These are phyloP conservation scores for Ilyonectria destructans DNA, from an alignment of 2,329 filamentous ascomycete genomes.

Conservation along the genomic window DNA sequence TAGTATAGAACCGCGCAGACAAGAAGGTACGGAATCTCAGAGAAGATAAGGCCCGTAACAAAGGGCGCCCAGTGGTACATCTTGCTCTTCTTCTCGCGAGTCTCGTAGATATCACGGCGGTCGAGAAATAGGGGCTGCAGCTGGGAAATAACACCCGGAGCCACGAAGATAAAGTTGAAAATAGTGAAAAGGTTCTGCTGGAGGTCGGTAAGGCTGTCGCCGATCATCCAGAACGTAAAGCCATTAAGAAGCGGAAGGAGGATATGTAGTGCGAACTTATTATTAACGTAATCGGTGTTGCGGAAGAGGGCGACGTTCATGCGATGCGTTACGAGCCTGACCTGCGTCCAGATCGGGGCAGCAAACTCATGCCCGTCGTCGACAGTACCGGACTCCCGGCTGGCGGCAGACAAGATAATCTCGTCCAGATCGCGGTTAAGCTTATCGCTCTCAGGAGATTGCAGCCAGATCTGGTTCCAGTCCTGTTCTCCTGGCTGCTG, in stretches of 20 bases:
- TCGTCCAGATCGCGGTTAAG: slow-evolving; percentile 75
- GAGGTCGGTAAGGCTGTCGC: slow-evolving; percentile 35
- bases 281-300: slow-evolving; percentile 77
- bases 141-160: slow-evolving; percentile 69
- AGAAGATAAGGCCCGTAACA: slow-evolving; percentile 66
- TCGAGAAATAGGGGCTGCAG: slow-evolving; percentile 66
- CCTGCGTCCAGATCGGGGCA: slow-evolving; percentile 75
- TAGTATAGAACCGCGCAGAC: slow-evolving; percentile 64
- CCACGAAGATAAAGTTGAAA: slow-evolving; percentile 58
- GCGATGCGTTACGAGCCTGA: slow-evolving; percentile 76
- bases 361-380: slow-evolving; percentile 80
- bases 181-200: slow-evolving; percentile 67
- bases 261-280: slow-evolving; percentile 73
- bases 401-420: slow-evolving; percentile 71
- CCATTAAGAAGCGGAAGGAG: slow-evolving; percentile 73
- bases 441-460: slow-evolving; percentile 71
- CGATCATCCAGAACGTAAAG: slow-evolving; percentile 73
- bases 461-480: slow-evolving; percentile 82
- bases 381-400: slow-evolving; percentile 58
- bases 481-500: slow-evolving; percentile 64
- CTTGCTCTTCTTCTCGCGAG: slow-evolving; percentile 66
- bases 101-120: slow-evolving; percentile 65
- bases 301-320: slow-evolving; percentile 76
- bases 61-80: slow-evolving; percentile 73
- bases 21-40: slow-evolving; percentile 63